Conservation (phyloP, 2,329 filamentous ascomycete species). For the Aspergillus sp. region DNA sequence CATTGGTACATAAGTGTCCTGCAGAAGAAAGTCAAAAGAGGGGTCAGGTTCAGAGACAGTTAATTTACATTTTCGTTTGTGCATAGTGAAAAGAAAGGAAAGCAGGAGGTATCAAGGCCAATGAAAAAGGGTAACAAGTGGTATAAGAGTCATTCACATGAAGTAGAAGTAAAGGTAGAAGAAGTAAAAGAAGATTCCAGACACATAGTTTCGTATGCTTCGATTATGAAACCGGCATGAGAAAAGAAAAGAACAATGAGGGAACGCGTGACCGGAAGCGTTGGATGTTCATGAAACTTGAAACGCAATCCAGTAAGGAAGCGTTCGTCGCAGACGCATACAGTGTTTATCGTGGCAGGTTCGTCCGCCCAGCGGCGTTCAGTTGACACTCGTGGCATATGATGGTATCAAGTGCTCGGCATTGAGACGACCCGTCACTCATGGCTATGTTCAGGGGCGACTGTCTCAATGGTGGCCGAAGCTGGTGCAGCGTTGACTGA, state of each 20-base stretch:
- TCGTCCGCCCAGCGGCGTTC: constrained; percentile 17
- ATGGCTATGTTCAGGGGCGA: neutral
- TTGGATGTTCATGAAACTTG: neutral
- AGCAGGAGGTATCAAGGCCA: neutral
- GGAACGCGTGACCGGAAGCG: neutral
- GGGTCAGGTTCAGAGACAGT: neutral
- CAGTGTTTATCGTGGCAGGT: constrained; percentile 12
- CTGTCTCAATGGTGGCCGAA: constrained; percentile 16
- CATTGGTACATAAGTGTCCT: neutral
- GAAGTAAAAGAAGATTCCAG: neutral
- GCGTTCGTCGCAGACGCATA: constrained; percentile 26
- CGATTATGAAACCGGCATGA: neutral
- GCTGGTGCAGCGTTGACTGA: constrained; percentile 45
- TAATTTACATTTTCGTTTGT: neutral
- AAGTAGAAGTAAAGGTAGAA: neutral
- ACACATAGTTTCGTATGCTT: neutral
- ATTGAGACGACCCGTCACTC: neutral
- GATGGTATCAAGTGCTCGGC: neutral
- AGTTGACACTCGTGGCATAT: constrained; percentile 4
- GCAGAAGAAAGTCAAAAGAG: neutral
- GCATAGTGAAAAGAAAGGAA: neutral
- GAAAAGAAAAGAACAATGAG: neutral
- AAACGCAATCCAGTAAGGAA: neutral
- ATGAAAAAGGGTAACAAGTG: neutral
- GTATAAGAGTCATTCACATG: constrained; percentile 15